Percentiles rank a stretch among this genome's conserved stretches.
These are phyloP conservation scores for Kingdonia uniflora DNA, from an alignment of 164 flowering plant genomes.

Conservation along the genomic window DNA sequence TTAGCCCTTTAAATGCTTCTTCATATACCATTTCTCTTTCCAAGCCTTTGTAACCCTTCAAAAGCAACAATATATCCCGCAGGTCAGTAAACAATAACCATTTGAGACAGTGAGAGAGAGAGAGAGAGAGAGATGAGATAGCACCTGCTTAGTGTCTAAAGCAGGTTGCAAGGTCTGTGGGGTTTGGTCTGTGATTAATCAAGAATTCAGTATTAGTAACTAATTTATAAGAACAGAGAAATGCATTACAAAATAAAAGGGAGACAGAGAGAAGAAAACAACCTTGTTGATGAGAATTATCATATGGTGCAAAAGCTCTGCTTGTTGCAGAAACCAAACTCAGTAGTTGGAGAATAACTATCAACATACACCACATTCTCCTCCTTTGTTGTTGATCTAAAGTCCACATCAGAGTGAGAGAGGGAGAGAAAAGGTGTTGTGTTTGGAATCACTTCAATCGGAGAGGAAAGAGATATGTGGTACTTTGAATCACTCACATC, in stretches of 20 bases:
- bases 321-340: conserved; percentile 20
- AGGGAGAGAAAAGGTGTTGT: too few species aligned
- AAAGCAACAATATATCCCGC: neutral
- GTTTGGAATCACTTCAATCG: too few species aligned
- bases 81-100: too few species aligned
- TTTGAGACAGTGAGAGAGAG: conserved; percentile 1
- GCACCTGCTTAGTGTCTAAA: conserved; percentile 19
- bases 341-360: conserved; percentile 1
- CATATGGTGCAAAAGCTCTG: conserved; percentile 11
- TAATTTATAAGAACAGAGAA: too few species aligned
- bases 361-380: neutral
- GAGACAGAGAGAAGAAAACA: too few species aligned
- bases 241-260: too few species aligned
- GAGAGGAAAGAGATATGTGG: too few species aligned
- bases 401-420: too few species aligned
- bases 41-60: conserved; percentile 7
- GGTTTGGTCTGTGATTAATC: conserved; percentile 14
- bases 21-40: conserved; percentile 4
- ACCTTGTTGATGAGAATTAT: conserved; percentile 13
- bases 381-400: too few species aligned
- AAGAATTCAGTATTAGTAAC: too few species aligned
- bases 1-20: conserved; percentile 15
- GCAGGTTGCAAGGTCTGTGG: too few species aligned
- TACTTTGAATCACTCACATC: too few species aligned
- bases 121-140: neutral